phyloP scores from a whole-genome alignment of 768 basidiomycete species.

The Phylloporus sp. region DNA sequence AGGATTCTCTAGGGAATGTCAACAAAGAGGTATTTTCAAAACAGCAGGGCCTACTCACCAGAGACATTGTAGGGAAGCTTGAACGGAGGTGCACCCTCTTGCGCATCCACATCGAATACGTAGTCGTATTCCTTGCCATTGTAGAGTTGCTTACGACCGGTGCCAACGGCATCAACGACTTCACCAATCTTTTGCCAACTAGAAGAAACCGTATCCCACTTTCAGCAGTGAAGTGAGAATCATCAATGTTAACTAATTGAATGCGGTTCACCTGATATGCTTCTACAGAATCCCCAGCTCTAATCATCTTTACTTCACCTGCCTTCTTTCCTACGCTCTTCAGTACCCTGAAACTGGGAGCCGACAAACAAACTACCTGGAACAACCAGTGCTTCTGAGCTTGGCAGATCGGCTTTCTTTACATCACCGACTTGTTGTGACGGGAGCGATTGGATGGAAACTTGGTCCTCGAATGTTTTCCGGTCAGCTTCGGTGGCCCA shows the following conservation, averaged over 20 bases:
- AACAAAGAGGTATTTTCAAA: neutral
- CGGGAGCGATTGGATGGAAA: slow-evolving; percentile 76
- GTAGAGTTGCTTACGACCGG: slow-evolving; percentile 85
- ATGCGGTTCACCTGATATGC: slow-evolving; percentile 70
- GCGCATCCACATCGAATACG: slow-evolving; percentile 97
- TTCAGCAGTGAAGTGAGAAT: slow-evolving; percentile 3
- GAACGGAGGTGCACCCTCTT: slow-evolving; percentile 86
- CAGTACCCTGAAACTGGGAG: neutral
- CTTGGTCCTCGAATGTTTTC: slow-evolving; percentile 66
- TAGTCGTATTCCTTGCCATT: slow-evolving; percentile 96
- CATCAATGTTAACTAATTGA: neutral
- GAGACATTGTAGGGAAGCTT: slow-evolving; percentile 91
- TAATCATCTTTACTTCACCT: slow-evolving; percentile 91
- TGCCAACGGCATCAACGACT: slow-evolving; percentile 91
- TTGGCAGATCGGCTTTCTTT: slow-evolving; percentile 86
- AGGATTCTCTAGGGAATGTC: slow-evolving; percentile 67
- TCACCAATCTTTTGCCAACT: slow-evolving; percentile 94
- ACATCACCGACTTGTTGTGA: slow-evolving; percentile 89
- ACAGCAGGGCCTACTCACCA: slow-evolving; percentile 47
- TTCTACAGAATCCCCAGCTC: slow-evolving; percentile 73
- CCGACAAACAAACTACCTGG: slow-evolving; percentile 47
- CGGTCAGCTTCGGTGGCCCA: slow-evolving; percentile 63
- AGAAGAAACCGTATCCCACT: slow-evolving; percentile 74
- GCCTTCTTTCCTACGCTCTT: slow-evolving; percentile 70
- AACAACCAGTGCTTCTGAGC: slow-evolving; percentile 66